A percentile compares a stretch with the other conserved stretches of the same genome.
phyloP scores from a whole-genome alignment of 306 rosid species.

The Vigna hirtella region DNA sequence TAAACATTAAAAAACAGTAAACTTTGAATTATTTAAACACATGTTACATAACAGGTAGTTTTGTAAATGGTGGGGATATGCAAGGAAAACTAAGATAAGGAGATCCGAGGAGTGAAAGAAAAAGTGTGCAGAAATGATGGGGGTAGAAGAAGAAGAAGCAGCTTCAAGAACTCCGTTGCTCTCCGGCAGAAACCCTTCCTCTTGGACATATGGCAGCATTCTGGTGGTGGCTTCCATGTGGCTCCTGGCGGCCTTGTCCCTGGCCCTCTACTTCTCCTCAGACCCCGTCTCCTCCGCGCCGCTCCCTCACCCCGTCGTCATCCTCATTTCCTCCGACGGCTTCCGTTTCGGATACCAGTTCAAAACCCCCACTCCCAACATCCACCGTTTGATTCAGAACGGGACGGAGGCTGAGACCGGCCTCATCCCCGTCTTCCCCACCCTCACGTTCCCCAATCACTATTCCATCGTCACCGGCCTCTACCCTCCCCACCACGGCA shows the following conservation, averaged over 20 bases:
- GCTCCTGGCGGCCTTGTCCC: slow-evolving; percentile 57
- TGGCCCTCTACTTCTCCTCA: slow-evolving; percentile 52
- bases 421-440: slow-evolving; percentile 80
- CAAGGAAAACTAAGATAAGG: no score
- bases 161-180: slow-evolving; percentile 6
- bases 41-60: no score
- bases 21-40: no score
- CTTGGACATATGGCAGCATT: slow-evolving; percentile 51
- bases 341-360: slow-evolving; percentile 95
- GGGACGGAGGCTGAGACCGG: slow-evolving; percentile 86
- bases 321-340: slow-evolving; percentile 87
- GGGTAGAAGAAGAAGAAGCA: no score
- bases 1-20: no score
- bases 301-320: slow-evolving; percentile 65
- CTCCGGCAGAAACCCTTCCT: slow-evolving; percentile 37
- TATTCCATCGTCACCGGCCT: slow-evolving; percentile 96
- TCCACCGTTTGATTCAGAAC: slow-evolving; percentile 64
- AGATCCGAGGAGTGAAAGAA: no score
- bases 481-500: slow-evolving; percentile 87
- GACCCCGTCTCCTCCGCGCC: slow-evolving; percentile 41
- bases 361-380: slow-evolving; percentile 72
- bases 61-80: no score
- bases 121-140: no score
- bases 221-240: slow-evolving; percentile 59
- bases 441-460: slow-evolving; percentile 90